A percentile compares a stretch with the other conserved stretches of the same genome.
phyloP scores from a whole-genome alignment of 2,329 filamentous ascomycete species.

The Plenodomus tracheiphilus region DNA sequence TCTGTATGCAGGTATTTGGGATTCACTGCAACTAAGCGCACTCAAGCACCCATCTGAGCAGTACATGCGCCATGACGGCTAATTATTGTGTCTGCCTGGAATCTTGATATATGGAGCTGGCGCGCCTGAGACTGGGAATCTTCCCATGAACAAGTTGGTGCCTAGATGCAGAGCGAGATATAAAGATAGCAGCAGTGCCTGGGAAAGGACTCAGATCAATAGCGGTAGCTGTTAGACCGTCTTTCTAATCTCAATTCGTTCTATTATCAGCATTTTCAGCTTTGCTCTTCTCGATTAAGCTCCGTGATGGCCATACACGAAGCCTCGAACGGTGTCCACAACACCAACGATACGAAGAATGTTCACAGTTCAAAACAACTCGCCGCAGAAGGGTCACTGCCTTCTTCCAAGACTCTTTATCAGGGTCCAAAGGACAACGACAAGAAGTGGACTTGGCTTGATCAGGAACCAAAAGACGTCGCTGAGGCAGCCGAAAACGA shows the following conservation, averaged over 20 bases:
- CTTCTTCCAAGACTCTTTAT: conserved; percentile 25
- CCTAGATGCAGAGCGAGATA: background rate
- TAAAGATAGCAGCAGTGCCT: background rate
- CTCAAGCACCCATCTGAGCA: no score
- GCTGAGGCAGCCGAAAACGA: conserved; percentile 57
- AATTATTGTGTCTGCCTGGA: no score
- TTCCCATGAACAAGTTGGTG: no score
- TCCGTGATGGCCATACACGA: conserved; percentile 3
- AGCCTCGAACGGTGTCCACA: conserved; percentile 5
- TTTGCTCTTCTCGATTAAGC: background rate
- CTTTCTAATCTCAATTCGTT: background rate
- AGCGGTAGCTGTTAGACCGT: background rate
- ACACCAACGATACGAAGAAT: background rate
- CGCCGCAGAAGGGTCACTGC: conserved; percentile 17
- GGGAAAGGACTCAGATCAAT: background rate
- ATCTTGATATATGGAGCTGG: no score
- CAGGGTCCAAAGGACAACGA: conserved; percentile 28
- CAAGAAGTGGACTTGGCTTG: conserved; percentile 30
- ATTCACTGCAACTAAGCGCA: no score
- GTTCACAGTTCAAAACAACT: background rate
- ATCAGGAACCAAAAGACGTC: conserved; percentile 28
- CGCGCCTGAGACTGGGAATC: no score
- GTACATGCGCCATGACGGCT: no score
- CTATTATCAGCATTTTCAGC: background rate
- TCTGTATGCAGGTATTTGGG: no score